These are phyloP conservation scores for Nitzschia sp. DNA, from an alignment of 108 stramenopile genomes.

Conservation along the genomic window DNA sequence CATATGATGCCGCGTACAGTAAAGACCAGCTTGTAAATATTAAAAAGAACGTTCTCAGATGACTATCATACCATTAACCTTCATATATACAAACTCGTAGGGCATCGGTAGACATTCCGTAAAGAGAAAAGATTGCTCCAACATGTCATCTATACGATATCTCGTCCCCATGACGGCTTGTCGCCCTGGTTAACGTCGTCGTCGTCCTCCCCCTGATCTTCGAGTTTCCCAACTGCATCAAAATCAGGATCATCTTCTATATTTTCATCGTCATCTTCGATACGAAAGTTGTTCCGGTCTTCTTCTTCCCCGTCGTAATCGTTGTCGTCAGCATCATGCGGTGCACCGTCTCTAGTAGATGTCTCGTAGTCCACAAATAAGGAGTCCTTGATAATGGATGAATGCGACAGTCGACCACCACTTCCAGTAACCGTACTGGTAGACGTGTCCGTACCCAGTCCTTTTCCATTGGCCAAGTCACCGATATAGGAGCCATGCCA, in stretches of 20 bases:
- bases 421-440: background rate
- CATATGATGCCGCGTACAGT: no score
- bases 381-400: conserved; percentile 30
- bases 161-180: conserved; percentile 7
- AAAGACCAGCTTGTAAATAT: no score
- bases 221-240: conserved; percentile 5
- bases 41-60: no score
- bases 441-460: background rate
- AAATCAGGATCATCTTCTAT: conserved; percentile 8
- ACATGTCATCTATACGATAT: conserved; percentile 19
- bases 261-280: background rate
- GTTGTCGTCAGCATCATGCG: background rate
- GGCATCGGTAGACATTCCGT: no score
- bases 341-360: no score
- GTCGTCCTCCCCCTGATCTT: background rate
- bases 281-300: background rate
- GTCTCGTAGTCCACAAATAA: conserved; percentile 35
- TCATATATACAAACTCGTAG: no score
- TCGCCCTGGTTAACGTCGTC: background rate
- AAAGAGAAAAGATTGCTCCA: no score
- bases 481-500: conserved; percentile 61
- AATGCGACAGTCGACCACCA: conserved; percentile 23
- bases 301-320: background rate
- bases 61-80: no score
- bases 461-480: conserved; percentile 34